Evolutionary conservation across 441 rosid species (phyloP).

Genomic region (Capsella rubella): DNA sequence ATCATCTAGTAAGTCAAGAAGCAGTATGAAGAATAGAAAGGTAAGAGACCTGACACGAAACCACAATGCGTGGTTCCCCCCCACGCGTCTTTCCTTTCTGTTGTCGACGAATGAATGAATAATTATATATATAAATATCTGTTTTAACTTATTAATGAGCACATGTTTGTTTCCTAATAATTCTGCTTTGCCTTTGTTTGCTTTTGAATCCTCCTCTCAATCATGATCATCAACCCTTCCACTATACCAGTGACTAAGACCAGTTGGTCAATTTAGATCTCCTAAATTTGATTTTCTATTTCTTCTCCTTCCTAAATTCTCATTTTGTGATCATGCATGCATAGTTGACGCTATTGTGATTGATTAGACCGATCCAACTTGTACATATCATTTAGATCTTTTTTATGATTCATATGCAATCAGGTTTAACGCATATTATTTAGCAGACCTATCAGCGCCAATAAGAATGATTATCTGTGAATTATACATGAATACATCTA

Average conservation of each 20-base stretch:
- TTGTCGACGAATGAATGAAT: not conserved
- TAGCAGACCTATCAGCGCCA: not conserved
- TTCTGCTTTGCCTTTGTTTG: conserved; percentile 10
- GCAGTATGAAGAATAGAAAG: conserved; percentile 26
- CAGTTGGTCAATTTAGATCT: conserved; percentile 28
- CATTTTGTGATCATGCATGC: conserved; percentile 1
- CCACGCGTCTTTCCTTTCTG: conserved; percentile 38
- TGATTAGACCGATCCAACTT: conserved; percentile 24
- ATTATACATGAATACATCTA: not conserved
- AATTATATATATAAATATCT: conserved; percentile 18
- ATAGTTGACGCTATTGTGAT: not conserved
- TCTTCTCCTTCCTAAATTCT: not conserved
- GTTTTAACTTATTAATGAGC: not conserved
- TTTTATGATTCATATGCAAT: not conserved
- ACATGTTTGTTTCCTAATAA: conserved; percentile 36
- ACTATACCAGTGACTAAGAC: conserved; percentile 28
- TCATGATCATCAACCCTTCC: conserved; percentile 29
- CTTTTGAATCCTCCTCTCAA: conserved; percentile 23
- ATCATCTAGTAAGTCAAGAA: not conserved
- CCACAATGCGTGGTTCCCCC: conserved; percentile 33
- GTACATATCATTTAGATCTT: not conserved
- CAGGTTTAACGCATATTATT: conserved; percentile 1
- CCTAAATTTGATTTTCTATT: not conserved
- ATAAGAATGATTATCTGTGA: not conserved
- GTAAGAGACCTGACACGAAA: conserved; percentile 32